Evolutionary conservation across 1,139 yeast genomes (phyloP).

Genomic region (Saccharomycopsis crataegensis): DNA sequence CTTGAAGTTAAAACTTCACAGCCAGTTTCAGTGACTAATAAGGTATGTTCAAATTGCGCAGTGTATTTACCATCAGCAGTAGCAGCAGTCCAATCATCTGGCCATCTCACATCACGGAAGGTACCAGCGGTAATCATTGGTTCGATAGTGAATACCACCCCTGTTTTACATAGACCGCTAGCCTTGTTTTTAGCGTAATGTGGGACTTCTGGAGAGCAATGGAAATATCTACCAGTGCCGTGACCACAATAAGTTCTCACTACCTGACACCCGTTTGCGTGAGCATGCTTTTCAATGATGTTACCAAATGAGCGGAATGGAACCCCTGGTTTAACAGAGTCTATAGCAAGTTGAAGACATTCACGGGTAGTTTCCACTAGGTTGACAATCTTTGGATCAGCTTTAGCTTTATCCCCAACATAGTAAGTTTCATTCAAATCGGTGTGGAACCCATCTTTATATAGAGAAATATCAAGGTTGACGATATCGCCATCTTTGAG

Average conservation of each 20-base stretch:
- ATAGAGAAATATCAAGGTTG: conserved; percentile 83
- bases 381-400: conserved; percentile 69
- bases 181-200: conserved; percentile 94
- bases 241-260: conserved; percentile 93
- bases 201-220: conserved; percentile 88
- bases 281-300: conserved; percentile 82
- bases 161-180: conserved; percentile 89
- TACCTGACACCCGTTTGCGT: conserved; percentile 70
- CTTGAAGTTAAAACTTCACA: conserved; percentile 88
- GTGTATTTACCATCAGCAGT: conserved; percentile 83
- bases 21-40: conserved; percentile 89
- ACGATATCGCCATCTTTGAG: conserved; percentile 92
- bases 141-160: conserved; percentile 95
- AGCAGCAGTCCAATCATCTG: conserved; percentile 95
- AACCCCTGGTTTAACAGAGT: conserved; percentile 83
- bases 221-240: conserved; percentile 84
- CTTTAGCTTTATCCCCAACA: conserved; percentile 83
- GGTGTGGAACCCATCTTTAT: conserved; percentile 82
- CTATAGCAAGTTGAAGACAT: conserved; percentile 76
- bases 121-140: conserved; percentile 95
- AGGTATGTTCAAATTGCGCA: conserved; percentile 94
- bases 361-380: conserved; percentile 94
- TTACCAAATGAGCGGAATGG: conserved; percentile 85
- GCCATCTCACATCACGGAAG: conserved; percentile 82
- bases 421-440: conserved; percentile 96